Evolutionary conservation across 352 stramenopile species (phyloP).

Genomic region (Phytophthora sp.): DNA sequence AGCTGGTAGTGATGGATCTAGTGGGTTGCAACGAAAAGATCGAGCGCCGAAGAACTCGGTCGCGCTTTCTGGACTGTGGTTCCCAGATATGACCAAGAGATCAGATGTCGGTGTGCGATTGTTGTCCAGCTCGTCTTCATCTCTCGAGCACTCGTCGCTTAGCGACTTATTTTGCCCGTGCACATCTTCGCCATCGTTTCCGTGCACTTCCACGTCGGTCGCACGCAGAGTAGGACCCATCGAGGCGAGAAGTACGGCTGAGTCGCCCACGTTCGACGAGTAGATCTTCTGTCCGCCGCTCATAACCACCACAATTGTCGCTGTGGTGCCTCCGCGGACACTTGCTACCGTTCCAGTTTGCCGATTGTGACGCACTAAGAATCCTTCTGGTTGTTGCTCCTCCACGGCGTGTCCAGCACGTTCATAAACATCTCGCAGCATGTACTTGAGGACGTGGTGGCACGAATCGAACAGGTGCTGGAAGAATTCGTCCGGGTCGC

Average conservation of each 20-base stretch:
- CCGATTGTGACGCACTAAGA: conserved; percentile 57
- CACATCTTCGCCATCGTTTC: conserved; percentile 13
- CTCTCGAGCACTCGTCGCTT: conserved; percentile 11
- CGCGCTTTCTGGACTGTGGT: conserved; percentile 82
- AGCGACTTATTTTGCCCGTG: conserved; percentile 20
- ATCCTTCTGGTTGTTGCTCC: conserved; percentile 63
- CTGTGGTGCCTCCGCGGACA: conserved; percentile 90
- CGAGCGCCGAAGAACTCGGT: conserved; percentile 78
- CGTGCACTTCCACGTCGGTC: conserved; percentile 40
- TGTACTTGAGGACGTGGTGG: conserved; percentile 66
- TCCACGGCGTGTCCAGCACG: conserved; percentile 59
- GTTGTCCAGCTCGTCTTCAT: conserved; percentile 28
- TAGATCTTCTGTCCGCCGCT: conserved; percentile 74
- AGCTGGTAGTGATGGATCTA: conserved; percentile 46
- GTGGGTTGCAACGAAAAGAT: conserved; percentile 35
- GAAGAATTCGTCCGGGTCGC: conserved; percentile 58
- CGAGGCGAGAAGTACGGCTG: conserved; percentile 49
- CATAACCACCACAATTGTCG: conserved; percentile 82
- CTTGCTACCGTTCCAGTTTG: conserved; percentile 54
- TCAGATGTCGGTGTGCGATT: conserved; percentile 20
- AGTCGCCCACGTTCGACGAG: conserved; percentile 87
- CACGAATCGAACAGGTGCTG: conserved; percentile 59
- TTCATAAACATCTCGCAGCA: conserved; percentile 72
- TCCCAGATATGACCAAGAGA: conserved; percentile 74
- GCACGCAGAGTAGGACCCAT: conserved; percentile 27